phyloP scores from a whole-genome alignment of 208 protist species.

The Acanthamoeba royreba region DNA sequence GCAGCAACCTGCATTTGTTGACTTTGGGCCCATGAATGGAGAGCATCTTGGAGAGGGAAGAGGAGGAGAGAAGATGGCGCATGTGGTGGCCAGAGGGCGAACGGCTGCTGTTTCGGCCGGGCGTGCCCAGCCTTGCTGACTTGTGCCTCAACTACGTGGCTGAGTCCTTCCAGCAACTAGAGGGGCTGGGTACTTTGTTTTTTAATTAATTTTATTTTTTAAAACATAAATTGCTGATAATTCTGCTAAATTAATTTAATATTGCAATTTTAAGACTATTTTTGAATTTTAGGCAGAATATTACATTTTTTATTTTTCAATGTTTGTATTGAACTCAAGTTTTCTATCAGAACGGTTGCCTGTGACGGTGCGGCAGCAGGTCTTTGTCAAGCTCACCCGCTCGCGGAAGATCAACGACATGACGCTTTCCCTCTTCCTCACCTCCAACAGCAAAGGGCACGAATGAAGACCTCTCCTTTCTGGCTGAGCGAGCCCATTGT shows the following conservation, averaged over 20 bases:
- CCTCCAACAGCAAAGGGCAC: not conserved
- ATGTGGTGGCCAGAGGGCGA: not conserved
- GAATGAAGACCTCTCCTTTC: not conserved
- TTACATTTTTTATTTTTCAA: too few relatives aligned
- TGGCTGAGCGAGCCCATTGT: not conserved
- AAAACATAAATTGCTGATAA: too few relatives aligned
- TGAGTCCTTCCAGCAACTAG: not conserved
- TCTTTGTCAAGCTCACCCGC: not conserved
- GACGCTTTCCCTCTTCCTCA: constrained; percentile 21
- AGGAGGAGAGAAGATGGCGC: not conserved
- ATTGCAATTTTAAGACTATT: too few relatives aligned
- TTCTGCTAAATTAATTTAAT: too few relatives aligned
- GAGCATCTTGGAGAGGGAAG: not conserved
- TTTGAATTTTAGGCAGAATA: too few relatives aligned
- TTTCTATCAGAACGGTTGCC: constrained; percentile 5
- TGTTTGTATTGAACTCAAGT: too few relatives aligned
- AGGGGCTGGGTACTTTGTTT: not conserved
- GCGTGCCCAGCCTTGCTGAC: not conserved
- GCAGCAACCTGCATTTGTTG: too few relatives aligned
- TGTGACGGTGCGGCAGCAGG: not conserved
- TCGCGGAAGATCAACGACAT: constrained; percentile 18
- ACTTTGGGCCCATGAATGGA: too few relatives aligned
- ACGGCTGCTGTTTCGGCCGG: not conserved
- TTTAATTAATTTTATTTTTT: too few relatives aligned
- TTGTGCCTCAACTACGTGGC: constrained; percentile 23